phyloP scores from a whole-genome alignment of 352 stramenopile species.

The Phytopythium delawarense region DNA sequence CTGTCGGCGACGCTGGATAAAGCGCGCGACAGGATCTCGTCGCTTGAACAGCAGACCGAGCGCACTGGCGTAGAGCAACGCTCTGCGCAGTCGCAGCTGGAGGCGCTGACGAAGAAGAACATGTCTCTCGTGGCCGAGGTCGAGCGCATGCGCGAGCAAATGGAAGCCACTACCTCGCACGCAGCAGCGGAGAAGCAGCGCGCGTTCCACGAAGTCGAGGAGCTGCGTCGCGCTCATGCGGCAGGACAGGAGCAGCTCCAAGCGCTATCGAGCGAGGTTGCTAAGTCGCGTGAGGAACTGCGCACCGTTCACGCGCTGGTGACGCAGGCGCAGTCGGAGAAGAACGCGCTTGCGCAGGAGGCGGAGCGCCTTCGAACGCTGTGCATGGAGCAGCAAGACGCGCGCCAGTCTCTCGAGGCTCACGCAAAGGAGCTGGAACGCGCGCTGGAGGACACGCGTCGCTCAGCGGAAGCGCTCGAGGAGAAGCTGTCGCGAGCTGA shows the following conservation, averaged over 20 bases:
- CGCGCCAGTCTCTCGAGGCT: constrained; percentile 38
- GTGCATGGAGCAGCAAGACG: constrained; percentile 25
- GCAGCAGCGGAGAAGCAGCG: neutral
- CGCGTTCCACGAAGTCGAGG: constrained; percentile 5
- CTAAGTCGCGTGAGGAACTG: constrained; percentile 24
- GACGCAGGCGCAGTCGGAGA: constrained; percentile 38
- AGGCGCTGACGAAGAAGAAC: constrained; percentile 65
- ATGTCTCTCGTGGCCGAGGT: constrained; percentile 44
- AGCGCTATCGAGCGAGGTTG: constrained; percentile 10
- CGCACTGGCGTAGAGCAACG: constrained; percentile 27
- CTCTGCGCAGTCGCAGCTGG: constrained; percentile 43
- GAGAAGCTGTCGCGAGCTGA: constrained; percentile 59
- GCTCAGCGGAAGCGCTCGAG: constrained; percentile 63
- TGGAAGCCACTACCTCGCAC: constrained; percentile 8
- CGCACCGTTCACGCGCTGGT: constrained; percentile 17
- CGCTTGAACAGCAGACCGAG: constrained; percentile 45
- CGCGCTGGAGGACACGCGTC: constrained; percentile 54
- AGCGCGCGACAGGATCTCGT: constrained; percentile 27
- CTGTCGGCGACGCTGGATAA: constrained; percentile 41
- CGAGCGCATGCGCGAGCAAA: constrained; percentile 39
- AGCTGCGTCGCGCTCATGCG: neutral
- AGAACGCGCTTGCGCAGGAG: constrained; percentile 28
- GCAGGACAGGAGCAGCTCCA: neutral
- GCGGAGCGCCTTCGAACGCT: constrained; percentile 21
- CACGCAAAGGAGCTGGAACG: constrained; percentile 50